Percentiles rank a stretch among this genome's conserved stretches.
phyloP scores from a whole-genome alignment of 306 rosid genomes.

The Cyclanthera cordifolia region DNA sequence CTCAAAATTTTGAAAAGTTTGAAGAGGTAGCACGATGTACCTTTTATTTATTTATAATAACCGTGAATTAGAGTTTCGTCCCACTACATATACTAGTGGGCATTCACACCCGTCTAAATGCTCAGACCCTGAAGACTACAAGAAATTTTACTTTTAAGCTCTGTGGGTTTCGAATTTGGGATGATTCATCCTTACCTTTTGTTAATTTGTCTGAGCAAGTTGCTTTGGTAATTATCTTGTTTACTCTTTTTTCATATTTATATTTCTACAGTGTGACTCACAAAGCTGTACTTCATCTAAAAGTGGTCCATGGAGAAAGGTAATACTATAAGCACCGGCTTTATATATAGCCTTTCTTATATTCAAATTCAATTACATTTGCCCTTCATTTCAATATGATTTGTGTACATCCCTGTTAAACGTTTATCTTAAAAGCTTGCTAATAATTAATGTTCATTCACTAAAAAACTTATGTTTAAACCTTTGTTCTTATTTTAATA shows the following conservation, averaged over 20 bases:
- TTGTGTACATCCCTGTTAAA: not conserved
- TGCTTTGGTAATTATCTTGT: slow-evolving; percentile 14
- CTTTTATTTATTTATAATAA: too few relatives aligned
- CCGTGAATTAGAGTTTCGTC: too few relatives aligned
- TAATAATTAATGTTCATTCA: not conserved
- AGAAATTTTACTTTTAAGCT: too few relatives aligned
- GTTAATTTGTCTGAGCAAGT: slow-evolving; percentile 13
- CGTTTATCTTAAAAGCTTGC: not conserved
- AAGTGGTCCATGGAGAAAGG: slow-evolving; percentile 94
- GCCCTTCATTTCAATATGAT: not conserved
- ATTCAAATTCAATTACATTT: not conserved
- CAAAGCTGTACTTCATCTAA: slow-evolving; percentile 52
- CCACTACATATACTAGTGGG: too few relatives aligned
- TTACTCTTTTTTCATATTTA: slow-evolving; percentile 15
- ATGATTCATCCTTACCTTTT: too few relatives aligned
- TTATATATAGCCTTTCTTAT: not conserved
- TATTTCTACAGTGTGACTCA: slow-evolving; percentile 47
- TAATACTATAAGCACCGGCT: slow-evolving; percentile 17
- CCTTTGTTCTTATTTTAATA: not conserved
- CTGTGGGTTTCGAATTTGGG: too few relatives aligned
- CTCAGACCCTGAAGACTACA: too few relatives aligned
- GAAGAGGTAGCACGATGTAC: slow-evolving; percentile 56
- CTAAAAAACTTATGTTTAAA: not conserved
- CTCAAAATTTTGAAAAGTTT: slow-evolving; percentile 93
- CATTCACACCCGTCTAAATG: too few relatives aligned